Evolutionary conservation across 257 asterid genomes (phyloP).

Genomic region (Vinca minor): DNA sequence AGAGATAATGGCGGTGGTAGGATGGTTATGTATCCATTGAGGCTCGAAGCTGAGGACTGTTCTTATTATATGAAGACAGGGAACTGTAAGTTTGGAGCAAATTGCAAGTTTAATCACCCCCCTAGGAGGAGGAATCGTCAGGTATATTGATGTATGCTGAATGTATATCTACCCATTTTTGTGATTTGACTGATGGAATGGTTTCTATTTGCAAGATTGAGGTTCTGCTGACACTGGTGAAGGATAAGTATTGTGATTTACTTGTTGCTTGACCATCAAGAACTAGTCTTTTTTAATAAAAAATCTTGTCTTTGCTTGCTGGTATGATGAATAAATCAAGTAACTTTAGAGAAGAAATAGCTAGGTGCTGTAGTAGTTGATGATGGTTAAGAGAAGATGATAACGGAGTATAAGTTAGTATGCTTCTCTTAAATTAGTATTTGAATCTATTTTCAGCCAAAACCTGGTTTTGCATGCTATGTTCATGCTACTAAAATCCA

Average conservation of each 20-base stretch:
- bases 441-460: background rate
- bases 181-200: background rate
- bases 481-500: background rate
- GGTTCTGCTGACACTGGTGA: too few species aligned
- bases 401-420: too few species aligned
- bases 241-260: background rate
- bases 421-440: too few species aligned
- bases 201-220: background rate
- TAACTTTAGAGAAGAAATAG: too few species aligned
- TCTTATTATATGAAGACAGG: slow-evolving; percentile 64
- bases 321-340: too few species aligned
- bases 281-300: too few species aligned
- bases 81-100: slow-evolving; percentile 67
- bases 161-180: background rate
- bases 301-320: too few species aligned
- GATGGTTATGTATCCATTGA: slow-evolving; percentile 50
- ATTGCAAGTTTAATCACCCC: slow-evolving; percentile 94
- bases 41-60: slow-evolving; percentile 94
- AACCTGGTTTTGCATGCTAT: background rate
- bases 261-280: too few species aligned
- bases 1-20: slow-evolving; percentile 13
- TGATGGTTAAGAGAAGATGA: too few species aligned
- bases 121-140: slow-evolving; percentile 50
- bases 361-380: too few species aligned
- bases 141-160: slow-evolving; percentile 25